phyloP scores from a whole-genome alignment of 2,329 filamentous ascomycete genomes.

The Orbilia blumenaviensis region DNA sequence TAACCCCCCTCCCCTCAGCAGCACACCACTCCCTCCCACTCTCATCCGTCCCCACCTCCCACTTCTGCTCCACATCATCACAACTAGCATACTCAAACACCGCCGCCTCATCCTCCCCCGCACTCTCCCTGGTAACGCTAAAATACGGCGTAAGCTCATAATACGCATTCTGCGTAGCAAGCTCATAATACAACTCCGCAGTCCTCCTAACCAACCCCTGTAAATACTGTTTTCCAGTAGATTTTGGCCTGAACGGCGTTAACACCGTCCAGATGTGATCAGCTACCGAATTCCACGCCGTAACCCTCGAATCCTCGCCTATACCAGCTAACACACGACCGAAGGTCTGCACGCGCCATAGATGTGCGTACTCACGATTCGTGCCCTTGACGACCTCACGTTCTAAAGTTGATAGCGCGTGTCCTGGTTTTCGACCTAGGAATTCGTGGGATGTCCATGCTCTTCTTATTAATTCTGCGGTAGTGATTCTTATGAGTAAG shows the following conservation, averaged over 20 bases:
- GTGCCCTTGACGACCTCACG: background rate
- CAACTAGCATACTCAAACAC: constrained; percentile 24
- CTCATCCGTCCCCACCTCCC: constrained; percentile 16
- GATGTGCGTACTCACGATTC: constrained; percentile 13
- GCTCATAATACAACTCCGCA: constrained; percentile 14
- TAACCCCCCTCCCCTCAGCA: constrained; percentile 20
- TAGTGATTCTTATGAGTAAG: constrained; percentile 14
- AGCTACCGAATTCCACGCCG: background rate
- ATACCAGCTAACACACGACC: background rate
- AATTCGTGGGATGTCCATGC: constrained; percentile 19
- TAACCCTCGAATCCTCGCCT: background rate
- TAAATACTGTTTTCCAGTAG: constrained; percentile 2
- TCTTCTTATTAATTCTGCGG: constrained; percentile 7
- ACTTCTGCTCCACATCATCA: constrained; percentile 37
- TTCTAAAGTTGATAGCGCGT: constrained; percentile 10
- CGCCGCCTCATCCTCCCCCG: background rate
- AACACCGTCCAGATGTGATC: background rate
- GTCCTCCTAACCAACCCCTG: constrained; percentile 1
- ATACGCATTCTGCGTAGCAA: constrained; percentile 33
- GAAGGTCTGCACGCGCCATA: constrained; percentile 40
- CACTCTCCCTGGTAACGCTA: background rate
- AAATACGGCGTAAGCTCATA: constrained; percentile 22
- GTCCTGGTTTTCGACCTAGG: constrained; percentile 13
- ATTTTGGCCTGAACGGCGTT: background rate
- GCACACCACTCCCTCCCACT: constrained; percentile 31